A percentile compares a stretch with the other conserved stretches of the same genome.
phyloP scores from a whole-genome alignment of 768 basidiomycete genomes.

The Fibroporia radiculosa region DNA sequence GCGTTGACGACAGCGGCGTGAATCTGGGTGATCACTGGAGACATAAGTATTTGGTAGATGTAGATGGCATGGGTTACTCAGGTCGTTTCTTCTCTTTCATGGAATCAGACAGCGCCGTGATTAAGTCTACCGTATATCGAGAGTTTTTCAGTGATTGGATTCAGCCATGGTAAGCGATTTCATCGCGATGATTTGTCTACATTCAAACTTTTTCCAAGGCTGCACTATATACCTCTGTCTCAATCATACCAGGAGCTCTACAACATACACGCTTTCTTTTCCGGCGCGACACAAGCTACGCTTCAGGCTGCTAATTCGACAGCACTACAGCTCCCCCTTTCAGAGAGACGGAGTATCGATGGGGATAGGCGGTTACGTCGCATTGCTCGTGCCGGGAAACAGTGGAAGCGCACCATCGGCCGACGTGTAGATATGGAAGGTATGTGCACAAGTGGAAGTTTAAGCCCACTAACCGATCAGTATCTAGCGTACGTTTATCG shows the following conservation, averaged over 20 bases:
- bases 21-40: slow-evolving; percentile 84
- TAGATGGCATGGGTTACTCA: slow-evolving; percentile 95
- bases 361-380: slow-evolving; percentile 68
- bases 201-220: slow-evolving; percentile 36
- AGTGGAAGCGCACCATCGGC: slow-evolving; percentile 84
- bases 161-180: slow-evolving; percentile 66
- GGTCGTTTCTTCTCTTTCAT: slow-evolving; percentile 82
- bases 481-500: slow-evolving; percentile 75
- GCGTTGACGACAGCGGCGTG: slow-evolving; percentile 67
- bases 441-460: slow-evolving; percentile 33
- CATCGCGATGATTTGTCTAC: slow-evolving; percentile 1
- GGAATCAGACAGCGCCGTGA: slow-evolving; percentile 80
- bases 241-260: slow-evolving; percentile 86
- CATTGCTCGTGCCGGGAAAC: slow-evolving; percentile 87
- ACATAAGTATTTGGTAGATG: slow-evolving; percentile 84
- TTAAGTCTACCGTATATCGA: slow-evolving; percentile 87
- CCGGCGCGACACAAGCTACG: slow-evolving; percentile 64
- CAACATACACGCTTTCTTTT: slow-evolving; percentile 90
- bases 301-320: slow-evolving; percentile 48
- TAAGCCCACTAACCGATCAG: slow-evolving; percentile 11
- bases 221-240: slow-evolving; percentile 92
- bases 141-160: slow-evolving; percentile 92
- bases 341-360: slow-evolving; percentile 35
- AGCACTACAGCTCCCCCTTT: slow-evolving; percentile 22
- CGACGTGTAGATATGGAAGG: slow-evolving; percentile 90